Evolutionary conservation across 768 basidiomycete genomes (phyloP).

Genomic region (Panaeolus papilionaceus): DNA sequence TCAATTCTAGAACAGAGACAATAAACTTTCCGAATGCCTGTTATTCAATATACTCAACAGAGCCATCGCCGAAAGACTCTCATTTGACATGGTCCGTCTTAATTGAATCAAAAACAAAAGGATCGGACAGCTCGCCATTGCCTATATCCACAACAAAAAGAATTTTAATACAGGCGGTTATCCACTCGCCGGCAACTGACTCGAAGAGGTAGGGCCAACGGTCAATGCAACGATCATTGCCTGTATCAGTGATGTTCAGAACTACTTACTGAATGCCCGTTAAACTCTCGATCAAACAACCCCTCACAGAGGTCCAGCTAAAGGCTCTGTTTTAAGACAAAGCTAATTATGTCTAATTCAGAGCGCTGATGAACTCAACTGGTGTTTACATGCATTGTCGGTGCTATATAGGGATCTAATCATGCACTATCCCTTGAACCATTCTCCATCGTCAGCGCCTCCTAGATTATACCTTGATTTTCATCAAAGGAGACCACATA

Average conservation of each 20-base stretch:
- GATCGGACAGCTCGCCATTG: not conserved
- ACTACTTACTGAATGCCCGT: not conserved
- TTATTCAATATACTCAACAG: conserved; percentile 1
- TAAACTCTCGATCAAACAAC: not conserved
- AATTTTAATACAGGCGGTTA: not conserved
- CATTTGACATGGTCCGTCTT: conserved; percentile 1
- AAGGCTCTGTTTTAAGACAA: not conserved
- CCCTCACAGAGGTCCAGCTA: not conserved
- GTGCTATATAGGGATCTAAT: not conserved
- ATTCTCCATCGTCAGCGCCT: not conserved
- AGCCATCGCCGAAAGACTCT: not conserved
- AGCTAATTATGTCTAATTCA: not conserved
- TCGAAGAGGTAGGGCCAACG: conserved; percentile 5
- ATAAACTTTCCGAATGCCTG: not conserved
- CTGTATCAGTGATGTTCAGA: not conserved
- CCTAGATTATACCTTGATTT: too few relatives aligned
- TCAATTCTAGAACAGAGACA: conserved; percentile 8
- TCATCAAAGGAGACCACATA: not conserved
- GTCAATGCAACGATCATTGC: conserved; percentile 7
- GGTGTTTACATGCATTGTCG: not conserved
- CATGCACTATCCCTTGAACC: not conserved
- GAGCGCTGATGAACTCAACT: not conserved
- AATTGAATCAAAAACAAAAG: not conserved
- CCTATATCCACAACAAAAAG: not conserved
- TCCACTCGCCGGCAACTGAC: conserved; percentile 2